These are phyloP conservation scores for Leptographium procerum DNA, from an alignment of 2,329 filamentous ascomycete genomes.

Conservation along the genomic window DNA sequence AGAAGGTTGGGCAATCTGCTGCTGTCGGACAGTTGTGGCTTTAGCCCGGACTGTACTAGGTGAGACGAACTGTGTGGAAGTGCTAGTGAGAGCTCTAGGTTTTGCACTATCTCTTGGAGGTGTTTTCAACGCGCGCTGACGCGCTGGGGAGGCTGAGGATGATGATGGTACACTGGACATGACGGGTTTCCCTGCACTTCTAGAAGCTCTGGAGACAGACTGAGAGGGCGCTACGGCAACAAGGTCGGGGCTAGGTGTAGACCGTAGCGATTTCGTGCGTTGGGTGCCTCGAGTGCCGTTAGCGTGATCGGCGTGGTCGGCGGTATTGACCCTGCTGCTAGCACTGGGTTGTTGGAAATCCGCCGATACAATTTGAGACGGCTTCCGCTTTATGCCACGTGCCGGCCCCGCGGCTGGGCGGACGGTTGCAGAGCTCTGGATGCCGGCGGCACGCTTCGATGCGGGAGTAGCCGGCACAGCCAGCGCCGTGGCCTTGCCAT, in stretches of 20 bases:
- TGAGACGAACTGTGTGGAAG: constrained; percentile 1
- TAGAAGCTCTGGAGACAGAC: not conserved
- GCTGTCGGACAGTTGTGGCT: not conserved
- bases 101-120: constrained; percentile 1
- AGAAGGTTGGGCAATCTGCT: not conserved
- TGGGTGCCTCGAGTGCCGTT: too few species aligned
- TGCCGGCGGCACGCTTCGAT: not conserved
- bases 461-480: not conserved
- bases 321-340: not conserved
- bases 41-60: constrained; percentile 1
- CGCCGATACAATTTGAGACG: not conserved
- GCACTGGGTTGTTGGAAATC: not conserved
- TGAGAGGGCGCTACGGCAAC: not conserved
- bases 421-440: not conserved
- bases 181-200: not conserved
- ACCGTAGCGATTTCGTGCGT: not conserved
- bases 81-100: not conserved
- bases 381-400: constrained; percentile 11
- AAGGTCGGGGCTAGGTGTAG: not conserved
- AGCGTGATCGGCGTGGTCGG: not conserved
- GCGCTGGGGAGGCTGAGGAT: not conserved
- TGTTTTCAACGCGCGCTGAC: constrained; percentile 4
- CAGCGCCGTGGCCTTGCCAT: not conserved
- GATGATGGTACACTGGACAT: not conserved
- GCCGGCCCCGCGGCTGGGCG: not conserved